Base-by-base conservation (phyloP, 768 basidiomycete species). In the Collybia sp. region DNA sequence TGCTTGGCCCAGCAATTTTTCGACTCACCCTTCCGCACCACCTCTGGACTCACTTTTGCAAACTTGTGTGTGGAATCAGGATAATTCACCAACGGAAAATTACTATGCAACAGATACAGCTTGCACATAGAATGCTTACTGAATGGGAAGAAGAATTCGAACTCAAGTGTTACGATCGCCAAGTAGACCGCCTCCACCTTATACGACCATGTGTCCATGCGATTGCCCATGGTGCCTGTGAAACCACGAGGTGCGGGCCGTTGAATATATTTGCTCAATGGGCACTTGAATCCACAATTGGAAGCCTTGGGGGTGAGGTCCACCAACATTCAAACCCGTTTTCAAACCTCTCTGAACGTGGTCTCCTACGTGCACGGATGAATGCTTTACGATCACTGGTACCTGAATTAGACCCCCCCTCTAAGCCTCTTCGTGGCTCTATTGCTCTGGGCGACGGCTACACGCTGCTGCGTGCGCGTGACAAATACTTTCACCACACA, bases 381-480 rank as follows among this genome's bases (percentile, higher is more conserved):
- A n/a, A 65, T 42, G 15, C 50, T 8, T 45, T 49, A 1, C 62
- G 66, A 30, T 37, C 56, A 12, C 64, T 70, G 15, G 41, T 53
- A 17, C 49, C 49, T 1, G 6, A 19, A n/a, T 11, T 40, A 18
- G 33, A 40, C 20, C 46, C 20, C 6, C 43, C 43, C 20, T 35
- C 41, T 9, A 17, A 25, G 5, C 39, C 45, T n/a, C 48, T 39
- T 10, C 30, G 5, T 1, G 40, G 35, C 48, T 42, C 15, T 6
- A 49, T 40, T 19, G 34, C 44, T 37, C 46, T 55, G 6, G 46
- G 44, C 10, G 32, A 52, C 12, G 48, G 46, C 2, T 55, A 46
- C 40, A 2, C 61, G 61, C 56, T 60, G 2, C 32, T 51, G 8
- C 30, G 31, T 8, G 53, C 30, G 30, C 41, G 32, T 44, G 44